These are phyloP conservation scores for Boeremia lycopersici DNA, from an alignment of 2,329 filamentous ascomycete species.

Conservation along the genomic window DNA sequence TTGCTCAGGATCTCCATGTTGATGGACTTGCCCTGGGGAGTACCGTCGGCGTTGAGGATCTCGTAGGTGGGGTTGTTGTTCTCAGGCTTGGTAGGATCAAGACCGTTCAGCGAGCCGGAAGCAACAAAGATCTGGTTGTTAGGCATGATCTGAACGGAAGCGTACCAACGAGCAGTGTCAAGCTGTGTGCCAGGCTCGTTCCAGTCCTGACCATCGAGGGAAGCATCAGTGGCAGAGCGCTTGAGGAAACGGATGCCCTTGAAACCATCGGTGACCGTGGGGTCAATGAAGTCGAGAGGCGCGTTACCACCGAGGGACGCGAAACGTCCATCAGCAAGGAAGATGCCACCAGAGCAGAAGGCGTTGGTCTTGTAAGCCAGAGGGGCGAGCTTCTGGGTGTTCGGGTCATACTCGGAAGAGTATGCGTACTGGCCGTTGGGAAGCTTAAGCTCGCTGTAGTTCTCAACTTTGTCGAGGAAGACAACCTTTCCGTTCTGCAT, in stretches of 20 bases:
- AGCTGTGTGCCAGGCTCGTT: constrained; percentile 62
- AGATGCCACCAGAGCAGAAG: constrained; percentile 66
- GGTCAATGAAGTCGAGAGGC: constrained; percentile 61
- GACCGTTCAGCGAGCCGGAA: constrained; percentile 64
- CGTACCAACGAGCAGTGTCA: constrained; percentile 64
- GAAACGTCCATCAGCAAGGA: constrained; percentile 63
- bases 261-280: constrained; percentile 65
- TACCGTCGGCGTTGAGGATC: constrained; percentile 58
- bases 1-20: constrained; percentile 60
- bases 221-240: constrained; percentile 52
- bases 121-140: constrained; percentile 65
- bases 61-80: constrained; percentile 71
- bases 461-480: constrained; percentile 68
- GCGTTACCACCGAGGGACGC: constrained; percentile 64
- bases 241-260: constrained; percentile 62
- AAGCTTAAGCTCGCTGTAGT: constrained; percentile 63
- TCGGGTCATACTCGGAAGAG: constrained; percentile 64
- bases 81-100: constrained; percentile 58
- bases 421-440: constrained; percentile 63
- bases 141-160: constrained; percentile 63
- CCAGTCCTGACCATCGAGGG: constrained; percentile 59
- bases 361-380: constrained; percentile 63
- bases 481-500: constrained; percentile 64
- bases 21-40: constrained; percentile 55
- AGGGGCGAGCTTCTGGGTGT: constrained; percentile 53